Evolutionary conservation across 176 grass and related monocot species (phyloP).

Genomic region (Raddia guianensis): DNA sequence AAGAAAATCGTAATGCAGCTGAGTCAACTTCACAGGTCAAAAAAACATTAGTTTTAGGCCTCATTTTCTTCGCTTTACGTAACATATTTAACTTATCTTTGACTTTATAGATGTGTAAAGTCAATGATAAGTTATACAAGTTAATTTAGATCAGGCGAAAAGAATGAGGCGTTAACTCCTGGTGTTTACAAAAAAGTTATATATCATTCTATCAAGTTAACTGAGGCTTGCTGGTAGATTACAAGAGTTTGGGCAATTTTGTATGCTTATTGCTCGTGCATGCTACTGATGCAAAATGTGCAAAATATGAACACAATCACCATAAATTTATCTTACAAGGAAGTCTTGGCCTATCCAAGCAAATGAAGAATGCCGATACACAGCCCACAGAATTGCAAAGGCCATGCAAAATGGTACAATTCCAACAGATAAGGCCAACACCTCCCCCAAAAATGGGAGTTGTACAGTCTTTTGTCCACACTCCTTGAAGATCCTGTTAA

Average conservation of each 20-base stretch:
- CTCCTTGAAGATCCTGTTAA: constrained; percentile 70
- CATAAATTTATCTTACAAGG: constrained; percentile 59
- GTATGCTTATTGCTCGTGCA: neutral
- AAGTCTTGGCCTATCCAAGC: constrained; percentile 98
- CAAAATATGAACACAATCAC: neutral
- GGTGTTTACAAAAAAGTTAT: neutral
- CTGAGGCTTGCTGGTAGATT: constrained; percentile 11
- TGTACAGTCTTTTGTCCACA: constrained; percentile 70
- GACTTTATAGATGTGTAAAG: no score
- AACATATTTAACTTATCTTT: no score
- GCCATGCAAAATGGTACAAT: constrained; percentile 63
- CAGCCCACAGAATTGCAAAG: constrained; percentile 88
- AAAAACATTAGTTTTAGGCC: neutral
- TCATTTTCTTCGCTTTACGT: no score
- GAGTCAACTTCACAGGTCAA: constrained; percentile 1
- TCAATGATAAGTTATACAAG: no score
- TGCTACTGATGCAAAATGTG: constrained; percentile 20
- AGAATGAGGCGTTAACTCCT: neutral
- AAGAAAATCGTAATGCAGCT: constrained; percentile 9
- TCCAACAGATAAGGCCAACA: constrained; percentile 65
- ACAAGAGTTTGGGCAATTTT: constrained; percentile 3
- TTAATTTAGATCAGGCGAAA: no score
- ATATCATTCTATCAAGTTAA: constrained; percentile 22
- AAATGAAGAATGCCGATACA: constrained; percentile 76
- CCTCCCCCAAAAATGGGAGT: constrained; percentile 67